These are phyloP conservation scores for Pseudoperonospora humuli DNA, from an alignment of 352 stramenopile genomes.

Conservation along the genomic window DNA sequence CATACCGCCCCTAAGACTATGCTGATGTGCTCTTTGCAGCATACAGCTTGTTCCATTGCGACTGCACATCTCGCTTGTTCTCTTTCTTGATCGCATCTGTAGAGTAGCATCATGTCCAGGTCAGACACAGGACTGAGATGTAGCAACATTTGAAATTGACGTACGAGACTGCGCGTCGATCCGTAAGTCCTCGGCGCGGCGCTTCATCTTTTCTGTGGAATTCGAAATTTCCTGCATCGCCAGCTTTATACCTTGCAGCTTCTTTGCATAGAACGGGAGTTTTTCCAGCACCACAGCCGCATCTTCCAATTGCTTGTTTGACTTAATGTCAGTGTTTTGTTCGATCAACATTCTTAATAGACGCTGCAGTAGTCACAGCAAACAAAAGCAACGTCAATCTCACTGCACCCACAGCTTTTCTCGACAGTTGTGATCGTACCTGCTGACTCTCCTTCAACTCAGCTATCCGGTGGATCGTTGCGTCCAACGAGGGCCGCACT, in stretches of 20 bases:
- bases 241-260: conserved; percentile 54
- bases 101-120: background rate
- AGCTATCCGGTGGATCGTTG: conserved; percentile 60
- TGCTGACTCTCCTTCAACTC: conserved; percentile 49
- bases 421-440: conserved; percentile 2
- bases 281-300: conserved; percentile 61
- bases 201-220: conserved; percentile 64
- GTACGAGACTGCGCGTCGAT: conserved; percentile 72
- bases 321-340: conserved; percentile 43
- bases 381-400: conserved; percentile 1
- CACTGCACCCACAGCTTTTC: background rate
- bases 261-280: conserved; percentile 56
- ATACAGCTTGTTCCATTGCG: conserved; percentile 75
- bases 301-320: conserved; percentile 52
- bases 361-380: conserved; percentile 24
- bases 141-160: conserved; percentile 10
- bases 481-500: conserved; percentile 53
- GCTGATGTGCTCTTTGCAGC: conserved; percentile 40
- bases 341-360: conserved; percentile 40
- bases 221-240: conserved; percentile 51
- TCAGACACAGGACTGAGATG: background rate
- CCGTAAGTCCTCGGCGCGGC: conserved; percentile 52
- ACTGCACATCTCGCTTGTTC: conserved; percentile 60
- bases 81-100: conserved; percentile 78
- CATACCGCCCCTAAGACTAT: background rate